These are phyloP conservation scores for Euphorbia pulcherrima DNA, from an alignment of 345 rosid species.

Conservation along the genomic window DNA sequence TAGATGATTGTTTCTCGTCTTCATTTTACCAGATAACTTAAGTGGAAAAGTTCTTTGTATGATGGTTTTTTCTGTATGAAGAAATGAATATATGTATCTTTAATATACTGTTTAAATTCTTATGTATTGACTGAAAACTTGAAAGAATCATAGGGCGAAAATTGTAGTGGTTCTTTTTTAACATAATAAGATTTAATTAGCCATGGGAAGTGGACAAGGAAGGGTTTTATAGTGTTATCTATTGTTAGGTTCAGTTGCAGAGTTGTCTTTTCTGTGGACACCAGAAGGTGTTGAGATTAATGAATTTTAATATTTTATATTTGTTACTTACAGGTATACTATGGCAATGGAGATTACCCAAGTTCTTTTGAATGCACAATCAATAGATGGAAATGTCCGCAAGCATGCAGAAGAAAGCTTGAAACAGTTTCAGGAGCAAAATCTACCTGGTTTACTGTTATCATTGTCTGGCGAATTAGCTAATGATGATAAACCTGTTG, in stretches of 20 bases:
- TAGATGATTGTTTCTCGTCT: not conserved
- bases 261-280: not conserved
- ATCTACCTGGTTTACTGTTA: conserved; percentile 54
- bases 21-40: not conserved
- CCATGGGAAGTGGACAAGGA: not conserved
- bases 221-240: not conserved
- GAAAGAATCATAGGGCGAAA: not conserved
- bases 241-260: not conserved
- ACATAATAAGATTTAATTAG: not conserved
- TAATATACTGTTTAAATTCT: too few species aligned
- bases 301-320: not conserved
- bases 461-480: conserved; percentile 65
- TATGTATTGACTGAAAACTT: too few species aligned
- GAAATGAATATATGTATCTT: not conserved
- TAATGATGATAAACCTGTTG: conserved; percentile 66
- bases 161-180: not conserved
- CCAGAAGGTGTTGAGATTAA: not conserved
- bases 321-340: conserved; percentile 16
- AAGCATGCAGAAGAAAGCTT: conserved; percentile 68
- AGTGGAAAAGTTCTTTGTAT: not conserved
- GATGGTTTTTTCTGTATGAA: not conserved
- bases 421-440: conserved; percentile 65
- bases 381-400: conserved; percentile 59
- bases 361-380: conserved; percentile 65
- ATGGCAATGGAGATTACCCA: conserved; percentile 59